Conservation (phyloP, 352 stramenopile genomes). For the Globisporangium emineosum region DNA sequence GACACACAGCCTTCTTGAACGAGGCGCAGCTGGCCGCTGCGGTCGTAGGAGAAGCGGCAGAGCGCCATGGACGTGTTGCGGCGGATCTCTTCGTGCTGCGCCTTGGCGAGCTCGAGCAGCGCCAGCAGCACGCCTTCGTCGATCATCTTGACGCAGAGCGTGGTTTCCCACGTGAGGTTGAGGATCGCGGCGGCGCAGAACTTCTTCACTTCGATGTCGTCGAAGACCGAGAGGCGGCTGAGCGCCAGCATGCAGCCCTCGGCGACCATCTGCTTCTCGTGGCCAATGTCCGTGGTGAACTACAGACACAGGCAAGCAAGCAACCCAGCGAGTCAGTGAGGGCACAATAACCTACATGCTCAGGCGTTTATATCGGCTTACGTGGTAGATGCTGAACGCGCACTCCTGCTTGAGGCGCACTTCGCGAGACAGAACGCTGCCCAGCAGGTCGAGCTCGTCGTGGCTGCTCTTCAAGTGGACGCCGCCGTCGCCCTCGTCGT, state of each 20-base stretch:
- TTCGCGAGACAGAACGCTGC: constrained; percentile 41
- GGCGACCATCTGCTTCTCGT: constrained; percentile 72
- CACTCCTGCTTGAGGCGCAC: constrained; percentile 78
- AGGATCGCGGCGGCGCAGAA: constrained; percentile 80
- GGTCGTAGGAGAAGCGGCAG: constrained; percentile 82
- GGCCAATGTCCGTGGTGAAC: constrained; percentile 60
- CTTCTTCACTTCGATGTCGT: constrained; percentile 79
- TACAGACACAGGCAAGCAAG: too few species aligned
- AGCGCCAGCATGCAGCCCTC: constrained; percentile 77
- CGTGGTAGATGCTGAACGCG: constrained; percentile 78
- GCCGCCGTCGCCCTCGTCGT: constrained; percentile 30
- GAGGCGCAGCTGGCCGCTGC: constrained; percentile 57
- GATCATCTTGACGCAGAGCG: constrained; percentile 51
- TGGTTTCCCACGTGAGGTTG: constrained; percentile 63
- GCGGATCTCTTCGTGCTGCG: constrained; percentile 74
- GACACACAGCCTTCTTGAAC: constrained; percentile 82
- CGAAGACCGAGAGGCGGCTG: constrained; percentile 69
- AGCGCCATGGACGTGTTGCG: constrained; percentile 82
- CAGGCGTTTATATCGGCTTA: constrained; percentile 17
- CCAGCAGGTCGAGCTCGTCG: constrained; percentile 39
- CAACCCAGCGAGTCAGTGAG: not conserved
- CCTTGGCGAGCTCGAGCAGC: constrained; percentile 74
- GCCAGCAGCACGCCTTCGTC: constrained; percentile 72
- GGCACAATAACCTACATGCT: not conserved
- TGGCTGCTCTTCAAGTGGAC: constrained; percentile 46